phyloP scores from a whole-genome alignment of 2,329 filamentous ascomycete genomes.

The Penicillium aurantiogriseum region DNA sequence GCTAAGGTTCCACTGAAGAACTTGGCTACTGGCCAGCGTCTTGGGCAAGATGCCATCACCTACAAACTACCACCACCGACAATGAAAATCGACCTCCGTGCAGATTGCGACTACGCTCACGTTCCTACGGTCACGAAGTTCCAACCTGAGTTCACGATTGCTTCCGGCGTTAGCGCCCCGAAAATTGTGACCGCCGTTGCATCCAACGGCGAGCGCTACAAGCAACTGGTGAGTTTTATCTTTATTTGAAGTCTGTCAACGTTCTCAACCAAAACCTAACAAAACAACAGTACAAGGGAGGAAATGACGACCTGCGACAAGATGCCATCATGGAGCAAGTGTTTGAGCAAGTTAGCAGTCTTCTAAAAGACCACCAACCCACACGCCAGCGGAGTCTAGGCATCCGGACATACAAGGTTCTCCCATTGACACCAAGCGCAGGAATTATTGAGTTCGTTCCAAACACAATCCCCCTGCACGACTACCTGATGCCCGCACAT shows the following conservation, averaged over 20 bases:
- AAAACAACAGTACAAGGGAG: slow-evolving; percentile 70
- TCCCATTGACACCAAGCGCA: slow-evolving; percentile 78
- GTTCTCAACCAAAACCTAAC: slow-evolving; percentile 9
- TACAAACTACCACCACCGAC: slow-evolving; percentile 83
- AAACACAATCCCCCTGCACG: slow-evolving; percentile 86
- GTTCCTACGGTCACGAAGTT: slow-evolving; percentile 74
- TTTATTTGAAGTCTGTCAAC: background rate
- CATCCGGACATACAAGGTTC: slow-evolving; percentile 94
- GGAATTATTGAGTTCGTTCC: slow-evolving; percentile 97
- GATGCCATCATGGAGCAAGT: slow-evolving; percentile 99
- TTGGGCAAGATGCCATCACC: slow-evolving; percentile 63
- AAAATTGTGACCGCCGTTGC: slow-evolving; percentile 86
- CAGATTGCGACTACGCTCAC: slow-evolving; percentile 70
- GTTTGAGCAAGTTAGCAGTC: slow-evolving; percentile 89
- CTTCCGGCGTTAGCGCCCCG: slow-evolving; percentile 84
- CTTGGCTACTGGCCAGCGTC: slow-evolving; percentile 59
- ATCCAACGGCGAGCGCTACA: slow-evolving; percentile 75
- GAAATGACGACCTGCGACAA: slow-evolving; percentile 92
- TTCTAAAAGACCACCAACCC: slow-evolving; percentile 79
- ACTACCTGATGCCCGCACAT: slow-evolving; percentile 89
- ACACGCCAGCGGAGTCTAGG: slow-evolving; percentile 85
- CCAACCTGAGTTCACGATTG: slow-evolving; percentile 75
- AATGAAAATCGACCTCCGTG: slow-evolving; percentile 73
- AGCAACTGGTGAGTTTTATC: slow-evolving; percentile 65
- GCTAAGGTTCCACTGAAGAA: slow-evolving; percentile 64